Conservation (phyloP, 2,329 filamentous ascomycete species). For the Ceratocystis cacaofunesta region DNA sequence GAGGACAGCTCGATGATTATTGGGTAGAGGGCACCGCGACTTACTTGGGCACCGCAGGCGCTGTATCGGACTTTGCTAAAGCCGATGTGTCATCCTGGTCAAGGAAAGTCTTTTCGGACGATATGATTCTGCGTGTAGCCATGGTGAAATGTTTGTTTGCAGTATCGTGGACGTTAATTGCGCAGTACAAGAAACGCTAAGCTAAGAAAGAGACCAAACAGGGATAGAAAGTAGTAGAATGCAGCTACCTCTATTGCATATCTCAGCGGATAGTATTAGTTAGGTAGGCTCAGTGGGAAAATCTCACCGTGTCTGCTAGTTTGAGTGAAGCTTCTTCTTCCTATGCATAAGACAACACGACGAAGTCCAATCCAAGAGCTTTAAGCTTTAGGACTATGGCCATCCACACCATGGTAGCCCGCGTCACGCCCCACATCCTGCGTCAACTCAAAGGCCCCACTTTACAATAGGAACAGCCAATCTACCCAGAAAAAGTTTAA, state of each 20-base stretch:
- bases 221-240: background rate
- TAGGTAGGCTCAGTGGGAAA: background rate
- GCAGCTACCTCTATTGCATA: background rate
- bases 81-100: slow-evolving; percentile 40
- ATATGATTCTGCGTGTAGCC: slow-evolving; percentile 54
- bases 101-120: slow-evolving; percentile 50
- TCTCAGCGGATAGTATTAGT: background rate
- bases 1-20: background rate
- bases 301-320: background rate
- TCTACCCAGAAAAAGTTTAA: background rate
- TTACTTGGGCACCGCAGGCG: slow-evolving; percentile 72
- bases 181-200: background rate
- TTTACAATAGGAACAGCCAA: background rate
- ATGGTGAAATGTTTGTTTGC: slow-evolving; percentile 31
- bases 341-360: background rate
- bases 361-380: too few species aligned
- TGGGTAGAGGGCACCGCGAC: slow-evolving; percentile 23
- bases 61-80: slow-evolving; percentile 51
- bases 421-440: background rate
- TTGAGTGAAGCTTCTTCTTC: background rate
- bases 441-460: background rate
- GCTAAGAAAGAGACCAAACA: background rate
- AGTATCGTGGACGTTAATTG: background rate
- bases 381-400: background rate
- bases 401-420: background rate